Evolutionary conservation across 495 filamentous ascomycete genomes (phyloP).

Genomic region (Bathelium albidoporum): DNA sequence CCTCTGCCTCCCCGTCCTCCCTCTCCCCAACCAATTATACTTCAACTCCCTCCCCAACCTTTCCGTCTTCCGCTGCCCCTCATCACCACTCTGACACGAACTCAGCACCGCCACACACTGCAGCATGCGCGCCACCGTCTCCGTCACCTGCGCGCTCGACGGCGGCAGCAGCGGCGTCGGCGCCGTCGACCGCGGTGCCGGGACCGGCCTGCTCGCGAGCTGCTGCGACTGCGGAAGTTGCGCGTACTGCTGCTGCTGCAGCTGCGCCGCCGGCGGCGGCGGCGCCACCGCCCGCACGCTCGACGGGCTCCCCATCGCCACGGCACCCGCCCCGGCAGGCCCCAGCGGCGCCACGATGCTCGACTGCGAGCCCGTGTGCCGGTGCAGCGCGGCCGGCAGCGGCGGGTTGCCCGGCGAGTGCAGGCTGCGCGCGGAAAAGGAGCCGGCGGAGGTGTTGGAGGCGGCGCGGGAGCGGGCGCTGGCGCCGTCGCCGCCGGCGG

Average conservation of each 20-base stretch:
- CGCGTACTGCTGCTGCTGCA: not conserved
- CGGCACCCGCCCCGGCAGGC: not conserved
- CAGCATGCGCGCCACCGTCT: constrained; percentile 90
- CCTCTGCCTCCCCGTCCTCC: constrained; percentile 78
- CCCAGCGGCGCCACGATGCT: constrained; percentile 8
- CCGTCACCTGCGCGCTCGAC: constrained; percentile 66
- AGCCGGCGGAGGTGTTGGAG: constrained; percentile 72
- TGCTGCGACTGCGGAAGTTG: not conserved
- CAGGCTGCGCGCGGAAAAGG: constrained; percentile 43
- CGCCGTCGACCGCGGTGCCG: not conserved
- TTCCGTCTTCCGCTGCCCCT: constrained; percentile 70
- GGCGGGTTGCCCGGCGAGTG: constrained; percentile 22
- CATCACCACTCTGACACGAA: constrained; percentile 60
- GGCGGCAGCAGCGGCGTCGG: constrained; percentile 9
- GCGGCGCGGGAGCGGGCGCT: constrained; percentile 65
- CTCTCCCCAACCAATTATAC: constrained; percentile 89
- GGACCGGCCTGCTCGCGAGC: not conserved
- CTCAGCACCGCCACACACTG: constrained; percentile 90
- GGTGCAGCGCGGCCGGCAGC: too few relatives aligned
- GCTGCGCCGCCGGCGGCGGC: not conserved
- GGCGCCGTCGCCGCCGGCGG: constrained; percentile 29
- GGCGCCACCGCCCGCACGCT: not conserved
- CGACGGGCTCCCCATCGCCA: not conserved
- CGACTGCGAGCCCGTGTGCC: constrained; percentile 10
- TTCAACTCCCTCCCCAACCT: constrained; percentile 76